Evolutionary conservation across 345 rosid genomes (phyloP).

Genomic region (Salix udensis): DNA sequence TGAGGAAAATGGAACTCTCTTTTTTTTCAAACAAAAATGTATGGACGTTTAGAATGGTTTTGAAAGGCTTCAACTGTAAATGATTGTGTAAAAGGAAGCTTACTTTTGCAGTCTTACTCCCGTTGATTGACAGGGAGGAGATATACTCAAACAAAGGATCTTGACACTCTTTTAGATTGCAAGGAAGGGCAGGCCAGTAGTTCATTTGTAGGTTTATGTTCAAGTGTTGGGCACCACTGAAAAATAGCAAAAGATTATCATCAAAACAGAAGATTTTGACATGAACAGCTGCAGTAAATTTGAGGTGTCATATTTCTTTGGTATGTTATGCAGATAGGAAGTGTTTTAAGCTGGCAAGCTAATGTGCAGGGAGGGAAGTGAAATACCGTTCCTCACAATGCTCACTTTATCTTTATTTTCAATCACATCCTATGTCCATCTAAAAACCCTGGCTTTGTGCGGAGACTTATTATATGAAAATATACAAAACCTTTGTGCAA

Average conservation of each 20-base stretch:
- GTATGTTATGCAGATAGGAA: not conserved
- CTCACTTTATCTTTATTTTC: too few relatives aligned
- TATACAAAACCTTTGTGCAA: too few relatives aligned
- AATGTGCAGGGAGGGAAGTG: not conserved
- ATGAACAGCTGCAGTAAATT: not conserved
- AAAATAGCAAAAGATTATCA: not conserved
- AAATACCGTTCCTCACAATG: not conserved
- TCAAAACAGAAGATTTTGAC: not conserved
- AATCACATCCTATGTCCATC: too few relatives aligned
- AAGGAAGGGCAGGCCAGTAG: slow-evolving; percentile 89
- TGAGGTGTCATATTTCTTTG: not conserved
- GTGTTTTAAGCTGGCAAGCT: not conserved
- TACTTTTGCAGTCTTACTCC: slow-evolving; percentile 83
- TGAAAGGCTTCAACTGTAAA: slow-evolving; percentile 1
- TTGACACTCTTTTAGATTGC: slow-evolving; percentile 81
- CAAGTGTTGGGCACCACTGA: slow-evolving; percentile 86
- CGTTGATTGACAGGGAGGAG: slow-evolving; percentile 62
- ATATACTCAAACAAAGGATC: slow-evolving; percentile 82
- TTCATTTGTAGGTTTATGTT: slow-evolving; percentile 97
- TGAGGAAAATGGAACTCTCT: slow-evolving; percentile 23
- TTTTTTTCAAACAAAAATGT: slow-evolving; percentile 23
- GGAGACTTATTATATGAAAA: too few relatives aligned
- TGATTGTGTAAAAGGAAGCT: slow-evolving; percentile 14
- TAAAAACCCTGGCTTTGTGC: too few relatives aligned
- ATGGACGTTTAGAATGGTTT: not conserved